phyloP scores from a whole-genome alignment of 331 rosid species.

The Pyrus hybrid region DNA sequence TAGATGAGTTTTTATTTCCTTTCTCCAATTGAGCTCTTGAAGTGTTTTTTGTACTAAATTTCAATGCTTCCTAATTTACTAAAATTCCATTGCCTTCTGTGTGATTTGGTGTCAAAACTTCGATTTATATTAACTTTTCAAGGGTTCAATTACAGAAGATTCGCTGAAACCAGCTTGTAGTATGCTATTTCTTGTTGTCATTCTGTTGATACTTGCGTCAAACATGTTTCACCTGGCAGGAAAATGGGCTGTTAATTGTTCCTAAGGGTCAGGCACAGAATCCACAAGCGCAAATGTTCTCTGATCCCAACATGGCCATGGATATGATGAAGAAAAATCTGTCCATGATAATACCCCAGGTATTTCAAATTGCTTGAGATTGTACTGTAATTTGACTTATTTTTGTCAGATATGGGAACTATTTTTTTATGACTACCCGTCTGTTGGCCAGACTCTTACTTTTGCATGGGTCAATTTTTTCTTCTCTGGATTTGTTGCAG shows the following conservation, averaged over 20 bases:
- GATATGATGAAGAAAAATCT: conserved; percentile 99
- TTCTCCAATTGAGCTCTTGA: too few species aligned
- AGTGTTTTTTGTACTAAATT: too few species aligned
- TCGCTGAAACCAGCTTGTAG: background rate
- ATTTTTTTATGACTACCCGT: background rate
- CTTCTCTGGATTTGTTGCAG: conserved; percentile 99
- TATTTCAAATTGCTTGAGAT: conserved; percentile 8
- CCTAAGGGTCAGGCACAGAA: conserved; percentile 86
- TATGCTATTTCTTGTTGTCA: background rate
- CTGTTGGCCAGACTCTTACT: conserved; percentile 82
- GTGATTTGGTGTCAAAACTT: background rate
- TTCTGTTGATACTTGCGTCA: conserved; percentile 7
- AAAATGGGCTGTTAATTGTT: conserved; percentile 75
- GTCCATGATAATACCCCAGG: conserved; percentile 98
- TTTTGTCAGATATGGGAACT: background rate
- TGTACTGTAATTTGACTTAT: background rate
- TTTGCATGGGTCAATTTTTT: conserved; percentile 99
- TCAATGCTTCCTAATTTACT: too few species aligned
- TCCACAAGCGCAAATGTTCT: conserved; percentile 96
- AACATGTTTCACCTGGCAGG: conserved; percentile 34
- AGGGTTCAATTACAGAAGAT: conserved; percentile 4
- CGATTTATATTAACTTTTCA: background rate
- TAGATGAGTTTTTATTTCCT: too few species aligned
- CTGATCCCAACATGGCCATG: conserved; percentile 99
- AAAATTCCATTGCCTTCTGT: too few species aligned